Conservation (phyloP, 2,329 filamentous ascomycete species). For the Diaporthe sp. region DNA sequence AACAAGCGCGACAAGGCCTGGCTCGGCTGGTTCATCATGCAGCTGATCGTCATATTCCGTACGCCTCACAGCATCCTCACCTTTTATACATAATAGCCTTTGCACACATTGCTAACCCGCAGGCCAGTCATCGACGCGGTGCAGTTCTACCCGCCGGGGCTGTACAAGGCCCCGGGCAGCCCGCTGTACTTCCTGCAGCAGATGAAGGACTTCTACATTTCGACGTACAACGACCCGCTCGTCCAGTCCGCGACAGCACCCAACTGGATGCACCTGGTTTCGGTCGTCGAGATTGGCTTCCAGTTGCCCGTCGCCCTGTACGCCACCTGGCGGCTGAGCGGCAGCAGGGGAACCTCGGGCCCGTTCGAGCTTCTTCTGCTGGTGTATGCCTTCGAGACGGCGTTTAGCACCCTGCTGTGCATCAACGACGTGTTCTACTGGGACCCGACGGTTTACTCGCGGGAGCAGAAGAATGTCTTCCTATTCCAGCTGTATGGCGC, state of each 20-base stretch:
- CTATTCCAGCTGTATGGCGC: slow-evolving; percentile 65
- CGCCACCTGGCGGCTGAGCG: slow-evolving; percentile 57
- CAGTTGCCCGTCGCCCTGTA: slow-evolving; percentile 66
- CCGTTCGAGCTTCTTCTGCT: slow-evolving; percentile 64
- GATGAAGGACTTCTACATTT: slow-evolving; percentile 62
- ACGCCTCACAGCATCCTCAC: slow-evolving; percentile 35
- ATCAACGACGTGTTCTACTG: slow-evolving; percentile 64
- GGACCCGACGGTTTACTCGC: slow-evolving; percentile 60
- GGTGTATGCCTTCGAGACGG: slow-evolving; percentile 65
- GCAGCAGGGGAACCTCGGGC: slow-evolving; percentile 51
- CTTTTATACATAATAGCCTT: background rate
- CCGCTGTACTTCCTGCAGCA: slow-evolving; percentile 63
- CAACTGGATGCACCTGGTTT: slow-evolving; percentile 66
- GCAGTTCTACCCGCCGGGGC: slow-evolving; percentile 63
- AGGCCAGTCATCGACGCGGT: slow-evolving; percentile 66
- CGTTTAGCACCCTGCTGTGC: slow-evolving; percentile 65
- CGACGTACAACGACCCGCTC: slow-evolving; percentile 67
- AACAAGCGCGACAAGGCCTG: slow-evolving; percentile 48
- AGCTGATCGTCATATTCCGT: slow-evolving; percentile 51
- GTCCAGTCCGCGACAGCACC: slow-evolving; percentile 51
- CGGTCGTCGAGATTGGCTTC: slow-evolving; percentile 63
- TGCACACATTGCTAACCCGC: background rate
- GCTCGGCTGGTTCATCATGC: slow-evolving; percentile 51
- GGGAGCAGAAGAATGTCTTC: slow-evolving; percentile 60
- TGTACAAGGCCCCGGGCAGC: slow-evolving; percentile 57